Percentiles rank a stretch among this genome's conserved stretches.
Evolutionary conservation across 2,329 filamentous ascomycete genomes (phyloP).

Genomic region (Sporothrix inflata): DNA sequence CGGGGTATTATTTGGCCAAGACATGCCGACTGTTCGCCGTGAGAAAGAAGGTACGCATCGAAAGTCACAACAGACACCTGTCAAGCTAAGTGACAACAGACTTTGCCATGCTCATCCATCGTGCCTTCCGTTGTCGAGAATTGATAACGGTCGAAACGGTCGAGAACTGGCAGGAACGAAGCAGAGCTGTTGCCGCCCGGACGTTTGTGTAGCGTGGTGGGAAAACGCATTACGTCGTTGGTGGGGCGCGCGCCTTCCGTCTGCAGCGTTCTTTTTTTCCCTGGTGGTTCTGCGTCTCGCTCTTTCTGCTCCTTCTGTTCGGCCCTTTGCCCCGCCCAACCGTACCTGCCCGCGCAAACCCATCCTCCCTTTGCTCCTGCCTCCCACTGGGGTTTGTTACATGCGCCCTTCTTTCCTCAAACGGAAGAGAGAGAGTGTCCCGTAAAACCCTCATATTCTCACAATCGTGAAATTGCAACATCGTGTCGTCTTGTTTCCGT

Average conservation of each 20-base stretch:
- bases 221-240: constrained; percentile 30
- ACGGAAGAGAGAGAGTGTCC: background rate
- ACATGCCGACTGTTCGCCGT: constrained; percentile 6
- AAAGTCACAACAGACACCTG: background rate
- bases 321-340: constrained; percentile 29
- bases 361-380: constrained; percentile 10
- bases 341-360: constrained; percentile 3
- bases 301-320: constrained; percentile 17
- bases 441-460: background rate
- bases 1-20: constrained; percentile 2
- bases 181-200: background rate
- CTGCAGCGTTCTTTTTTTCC: constrained; percentile 18
- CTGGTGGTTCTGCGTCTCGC: background rate
- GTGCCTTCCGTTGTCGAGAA: background rate
- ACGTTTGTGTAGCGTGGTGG: background rate
- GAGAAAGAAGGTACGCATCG: background rate
- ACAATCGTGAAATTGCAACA: constrained; percentile 12
- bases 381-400: background rate
- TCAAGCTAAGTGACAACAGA: background rate
- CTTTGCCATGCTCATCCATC: background rate
- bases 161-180: constrained; percentile 5
- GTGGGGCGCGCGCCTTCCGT: constrained; percentile 22
- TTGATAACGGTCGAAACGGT: background rate
- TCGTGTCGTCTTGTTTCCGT: constrained; percentile 4
- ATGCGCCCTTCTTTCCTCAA: background rate